These are phyloP conservation scores for Candolleomyces efflorescens DNA, from an alignment of 768 basidiomycete genomes.

Conservation along the genomic window DNA sequence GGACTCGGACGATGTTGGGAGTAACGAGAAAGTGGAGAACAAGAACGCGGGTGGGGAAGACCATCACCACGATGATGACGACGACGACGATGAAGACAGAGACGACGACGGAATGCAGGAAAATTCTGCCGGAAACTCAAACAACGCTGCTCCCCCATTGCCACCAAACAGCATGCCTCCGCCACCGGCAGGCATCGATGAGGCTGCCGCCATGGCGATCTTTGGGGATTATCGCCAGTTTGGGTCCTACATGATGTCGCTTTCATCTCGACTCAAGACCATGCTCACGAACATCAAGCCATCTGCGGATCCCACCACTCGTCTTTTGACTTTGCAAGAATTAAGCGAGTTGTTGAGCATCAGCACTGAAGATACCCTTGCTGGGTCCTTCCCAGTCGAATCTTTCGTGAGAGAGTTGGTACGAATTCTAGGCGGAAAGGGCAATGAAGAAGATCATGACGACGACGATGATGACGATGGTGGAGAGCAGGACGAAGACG, in stretches of 20 bases:
- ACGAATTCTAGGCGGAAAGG: constrained; percentile 80
- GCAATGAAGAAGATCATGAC: constrained; percentile 62
- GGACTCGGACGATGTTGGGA: constrained; percentile 49
- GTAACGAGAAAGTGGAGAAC: constrained; percentile 26
- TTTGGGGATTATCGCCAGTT: constrained; percentile 85
- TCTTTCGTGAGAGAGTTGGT: constrained; percentile 90
- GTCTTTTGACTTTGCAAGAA: constrained; percentile 89
- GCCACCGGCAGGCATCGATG: constrained; percentile 53
- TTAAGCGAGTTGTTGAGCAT: constrained; percentile 93
- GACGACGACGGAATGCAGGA: constrained; percentile 23
- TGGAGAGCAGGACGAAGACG: constrained; percentile 74
- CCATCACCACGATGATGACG: constrained; percentile 36
- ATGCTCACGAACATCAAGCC: constrained; percentile 87
- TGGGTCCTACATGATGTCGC: constrained; percentile 90
- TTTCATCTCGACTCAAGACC: constrained; percentile 83
- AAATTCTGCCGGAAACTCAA: not conserved
- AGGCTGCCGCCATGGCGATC: constrained; percentile 71
- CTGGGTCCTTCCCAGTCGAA: constrained; percentile 94
- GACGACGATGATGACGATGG: constrained; percentile 68
- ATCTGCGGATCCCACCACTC: constrained; percentile 78
- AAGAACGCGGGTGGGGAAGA: constrained; percentile 33
- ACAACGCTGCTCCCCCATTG: not conserved
- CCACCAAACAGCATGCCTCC: not conserved
- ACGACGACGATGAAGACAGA: constrained; percentile 47
- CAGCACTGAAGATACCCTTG: constrained; percentile 95